Evolutionary conservation across 176 grass and related monocot genomes (phyloP), one percentile per base, ranked within the genome.

Genomic region (Raddia guianensis): DNA sequence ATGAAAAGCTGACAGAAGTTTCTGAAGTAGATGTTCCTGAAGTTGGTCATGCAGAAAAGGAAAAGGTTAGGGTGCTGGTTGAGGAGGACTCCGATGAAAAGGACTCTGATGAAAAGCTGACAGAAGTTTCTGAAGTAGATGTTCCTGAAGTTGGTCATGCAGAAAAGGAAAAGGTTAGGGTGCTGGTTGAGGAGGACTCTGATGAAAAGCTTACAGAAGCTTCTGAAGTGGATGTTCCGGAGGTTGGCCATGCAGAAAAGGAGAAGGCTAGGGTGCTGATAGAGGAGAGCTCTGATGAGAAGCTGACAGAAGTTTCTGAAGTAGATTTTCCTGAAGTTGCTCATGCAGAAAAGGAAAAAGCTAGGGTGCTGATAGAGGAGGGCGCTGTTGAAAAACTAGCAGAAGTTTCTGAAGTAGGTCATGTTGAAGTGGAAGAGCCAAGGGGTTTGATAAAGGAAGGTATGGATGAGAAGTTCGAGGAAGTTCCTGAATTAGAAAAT

Each of bases 311-410:
- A 44, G 37, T 78, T 51, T 68, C 33, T 9, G 44, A 62, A 52
- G 48, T 13, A 56, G 58, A 73, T 19, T 49, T 79, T 48, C 57
- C 40, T 85, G 68, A 73, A 65, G 68, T 47, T 47, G 58, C 20
- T 3, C 8, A 73, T 34, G 7, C 11, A 47, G 57, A 79, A 73
- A 40, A 46, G 8, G 68, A 79, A 85, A 79, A 55, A 6, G 60
- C 42, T 66, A 73, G 40, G 20, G 37, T 16, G 37, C 35, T 55
- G 47, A 34, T 37, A 64, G 65, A 66, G 46, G 20, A 53, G 11
- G 44, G 12, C 20, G 19, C 21, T 55, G 56, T 72, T 8, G 49
- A 45, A 48, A 72, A 85, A 20, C 6, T 45, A 60, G 35, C 66
- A 55, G 67, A 65, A 44, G 37, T 78, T 51, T 68, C 33, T 9